Conservation (phyloP, 768 basidiomycete genomes). For the Megacollybia marginata region DNA sequence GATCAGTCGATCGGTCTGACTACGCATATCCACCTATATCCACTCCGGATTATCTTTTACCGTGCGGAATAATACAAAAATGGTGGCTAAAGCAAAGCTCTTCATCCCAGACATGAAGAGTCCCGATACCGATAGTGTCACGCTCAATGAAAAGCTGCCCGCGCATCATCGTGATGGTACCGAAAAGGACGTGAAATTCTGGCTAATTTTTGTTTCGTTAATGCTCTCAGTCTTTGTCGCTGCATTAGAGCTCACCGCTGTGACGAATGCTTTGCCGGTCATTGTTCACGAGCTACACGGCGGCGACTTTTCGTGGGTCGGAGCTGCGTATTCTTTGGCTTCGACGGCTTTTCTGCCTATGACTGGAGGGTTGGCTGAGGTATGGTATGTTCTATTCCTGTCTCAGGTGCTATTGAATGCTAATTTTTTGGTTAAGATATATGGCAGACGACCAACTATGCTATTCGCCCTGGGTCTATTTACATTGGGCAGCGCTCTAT, state of each 20-base stretch:
- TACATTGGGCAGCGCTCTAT: neutral
- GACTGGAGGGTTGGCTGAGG: constrained; percentile 20
- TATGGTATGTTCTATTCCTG: constrained; percentile 1
- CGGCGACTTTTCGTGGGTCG: constrained; percentile 24
- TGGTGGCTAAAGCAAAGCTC: no score
- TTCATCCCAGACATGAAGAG: no score
- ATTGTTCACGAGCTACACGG: constrained; percentile 19
- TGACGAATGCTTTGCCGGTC: constrained; percentile 18
- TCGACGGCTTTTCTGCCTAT: constrained; percentile 29
- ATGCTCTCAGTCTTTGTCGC: neutral
- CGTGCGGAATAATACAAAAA: no score
- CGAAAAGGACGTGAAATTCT: neutral
- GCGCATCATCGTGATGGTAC: no score
- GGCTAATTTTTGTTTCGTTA: neutral
- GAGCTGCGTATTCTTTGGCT: constrained; percentile 26
- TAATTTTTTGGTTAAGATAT: neutral
- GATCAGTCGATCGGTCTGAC: no score
- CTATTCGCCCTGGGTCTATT: neutral
- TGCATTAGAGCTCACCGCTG: neutral
- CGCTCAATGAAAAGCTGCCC: no score
- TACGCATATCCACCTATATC: no score
- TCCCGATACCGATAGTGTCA: no score
- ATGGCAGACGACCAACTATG: neutral
- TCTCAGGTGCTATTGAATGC: neutral
- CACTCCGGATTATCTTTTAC: no score